Base-by-base conservation (phyloP, 2,329 filamentous ascomycete genomes). In the Emergomyces orientalis region DNA sequence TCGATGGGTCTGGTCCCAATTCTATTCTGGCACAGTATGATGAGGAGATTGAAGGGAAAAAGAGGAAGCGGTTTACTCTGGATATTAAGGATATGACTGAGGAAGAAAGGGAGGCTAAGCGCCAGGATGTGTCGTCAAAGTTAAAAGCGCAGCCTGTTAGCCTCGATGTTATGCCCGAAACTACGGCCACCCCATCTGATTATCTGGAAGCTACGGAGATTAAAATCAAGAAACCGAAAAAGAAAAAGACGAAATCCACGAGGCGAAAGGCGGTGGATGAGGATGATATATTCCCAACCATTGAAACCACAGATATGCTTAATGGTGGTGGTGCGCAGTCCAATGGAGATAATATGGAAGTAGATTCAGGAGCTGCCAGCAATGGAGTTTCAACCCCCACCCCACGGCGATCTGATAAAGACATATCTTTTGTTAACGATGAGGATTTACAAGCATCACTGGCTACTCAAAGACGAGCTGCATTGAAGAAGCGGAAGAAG, bases 181-280 rank as follows among this genome's bases (percentile, higher is more conserved):
- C 54, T 39, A 85, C 89, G 52, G 81, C 84, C 9, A 86, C 86
- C 1, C 79, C 84, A 19, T 96, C 92, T 22, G 94, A 99, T 74
- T 99, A 99, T 73, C 81, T 95, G 66, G 91, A 96, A 65, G 78
- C 88, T 19, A 89, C 89, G 1, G 88, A 94, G 69, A 84, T 97
- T 71, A 99, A 97, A 75, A 84, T 97, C 66, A 95, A 91, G 78
- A 99, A 96, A 74, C 88, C 90, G 0, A 97, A 96, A 77, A 97
- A 88, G 77, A 81, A 86, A 76, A 94, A 93, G 77, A 83, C 85
- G 39, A 93, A 91, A 74, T 82, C 84, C 30, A 90, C 88, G 1
- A 82, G 89, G 59, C 85, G 89, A 71, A 88, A 87, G 68, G 82
- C 82, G 1, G 77, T 81, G n/a, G 84, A 86, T 47, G 84, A 86